Conservation (phyloP, 306 rosid species). For the Fragaria ananassa region DNA sequence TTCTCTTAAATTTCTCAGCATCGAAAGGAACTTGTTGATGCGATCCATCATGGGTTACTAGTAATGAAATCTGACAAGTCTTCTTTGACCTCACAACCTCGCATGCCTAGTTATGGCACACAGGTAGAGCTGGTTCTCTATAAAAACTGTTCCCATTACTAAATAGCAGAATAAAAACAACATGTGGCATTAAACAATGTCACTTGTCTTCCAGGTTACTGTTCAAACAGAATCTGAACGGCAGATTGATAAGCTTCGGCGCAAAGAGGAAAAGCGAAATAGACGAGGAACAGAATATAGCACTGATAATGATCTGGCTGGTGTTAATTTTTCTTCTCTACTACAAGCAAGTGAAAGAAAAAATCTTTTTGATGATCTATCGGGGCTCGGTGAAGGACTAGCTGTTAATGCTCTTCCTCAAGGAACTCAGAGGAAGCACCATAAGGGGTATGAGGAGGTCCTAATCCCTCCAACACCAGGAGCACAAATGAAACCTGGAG, state of each 20-base stretch:
- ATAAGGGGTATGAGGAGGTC: constrained; percentile 87
- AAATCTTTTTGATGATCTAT: constrained; percentile 59
- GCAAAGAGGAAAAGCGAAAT: constrained; percentile 87
- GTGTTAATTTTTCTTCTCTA: constrained; percentile 66
- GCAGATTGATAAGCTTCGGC: constrained; percentile 94
- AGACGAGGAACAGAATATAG: constrained; percentile 71
- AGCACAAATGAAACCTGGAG: constrained; percentile 94
- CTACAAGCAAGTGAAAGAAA: constrained; percentile 86
- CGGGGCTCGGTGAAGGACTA: constrained; percentile 65
- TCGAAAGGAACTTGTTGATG: constrained; percentile 75
- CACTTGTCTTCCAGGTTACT: constrained; percentile 56
- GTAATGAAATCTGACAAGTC: constrained; percentile 67
- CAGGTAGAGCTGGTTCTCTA: constrained; percentile 51
- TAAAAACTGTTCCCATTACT: not conserved
- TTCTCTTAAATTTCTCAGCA: constrained; percentile 47
- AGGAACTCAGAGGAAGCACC: constrained; percentile 81
- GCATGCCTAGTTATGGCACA: constrained; percentile 96
- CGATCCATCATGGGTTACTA: constrained; percentile 70
- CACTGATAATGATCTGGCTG: constrained; percentile 63
- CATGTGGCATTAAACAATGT: constrained; percentile 14
- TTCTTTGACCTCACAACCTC: constrained; percentile 67
- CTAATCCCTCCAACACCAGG: constrained; percentile 78
- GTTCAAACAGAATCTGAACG: constrained; percentile 85
- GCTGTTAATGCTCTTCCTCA: constrained; percentile 89
- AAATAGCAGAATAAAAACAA: constrained; percentile 6